phyloP scores from a whole-genome alignment of 1,284 basidiomycete species.

The Xerocomus minutiporus region DNA sequence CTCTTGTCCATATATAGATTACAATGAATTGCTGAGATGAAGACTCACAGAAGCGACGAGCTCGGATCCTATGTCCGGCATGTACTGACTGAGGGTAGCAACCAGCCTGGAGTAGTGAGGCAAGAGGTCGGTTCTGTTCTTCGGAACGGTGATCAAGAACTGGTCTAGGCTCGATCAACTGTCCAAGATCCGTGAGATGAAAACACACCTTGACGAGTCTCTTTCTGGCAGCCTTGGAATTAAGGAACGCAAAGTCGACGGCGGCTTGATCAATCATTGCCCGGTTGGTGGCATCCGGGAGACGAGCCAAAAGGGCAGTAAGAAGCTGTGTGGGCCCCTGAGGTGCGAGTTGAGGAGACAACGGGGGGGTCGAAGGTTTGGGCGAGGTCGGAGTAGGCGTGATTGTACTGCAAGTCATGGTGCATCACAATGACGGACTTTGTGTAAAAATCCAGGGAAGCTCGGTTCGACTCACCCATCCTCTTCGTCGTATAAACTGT shows the following conservation, averaged over 20 bases:
- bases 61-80: constrained; percentile 89
- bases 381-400: constrained; percentile 69
- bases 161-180: constrained; percentile 32
- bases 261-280: constrained; percentile 90
- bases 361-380: constrained; percentile 53
- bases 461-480: constrained; percentile 44
- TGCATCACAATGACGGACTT: constrained; percentile 2
- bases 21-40: not conserved
- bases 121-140: constrained; percentile 85
- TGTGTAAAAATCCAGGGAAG: constrained; percentile 5
- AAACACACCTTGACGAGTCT: constrained; percentile 75
- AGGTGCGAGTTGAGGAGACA: constrained; percentile 64
- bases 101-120: constrained; percentile 92
- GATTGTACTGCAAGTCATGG: constrained; percentile 23
- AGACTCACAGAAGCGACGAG: constrained; percentile 70
- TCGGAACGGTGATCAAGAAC: constrained; percentile 84
- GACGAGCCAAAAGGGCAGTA: constrained; percentile 84
- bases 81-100: constrained; percentile 85
- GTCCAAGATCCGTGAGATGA: not conserved
- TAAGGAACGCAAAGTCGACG: constrained; percentile 93
- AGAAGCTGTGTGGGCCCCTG: constrained; percentile 92
- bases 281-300: constrained; percentile 93
- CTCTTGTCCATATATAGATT: not conserved
- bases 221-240: constrained; percentile 92
- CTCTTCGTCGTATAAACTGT: constrained; percentile 38